Conservation (phyloP, 2,329 filamentous ascomycete genomes). For the Tympanopsis confertula region DNA sequence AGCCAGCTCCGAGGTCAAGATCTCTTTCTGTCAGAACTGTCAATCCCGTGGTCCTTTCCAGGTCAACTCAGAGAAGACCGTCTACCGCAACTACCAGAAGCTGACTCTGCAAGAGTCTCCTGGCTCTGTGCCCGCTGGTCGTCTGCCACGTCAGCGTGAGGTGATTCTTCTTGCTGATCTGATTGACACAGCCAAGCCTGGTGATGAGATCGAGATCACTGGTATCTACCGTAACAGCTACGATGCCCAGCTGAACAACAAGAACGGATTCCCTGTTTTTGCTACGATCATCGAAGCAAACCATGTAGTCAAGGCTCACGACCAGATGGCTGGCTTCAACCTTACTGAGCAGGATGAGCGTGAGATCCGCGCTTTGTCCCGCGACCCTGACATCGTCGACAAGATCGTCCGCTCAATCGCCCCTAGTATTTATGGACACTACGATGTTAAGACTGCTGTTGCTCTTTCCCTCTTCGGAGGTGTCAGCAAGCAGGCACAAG, state of each 20-base stretch:
- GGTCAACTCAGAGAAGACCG: conserved; percentile 91
- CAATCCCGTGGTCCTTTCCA: conserved; percentile 91
- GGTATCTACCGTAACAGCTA: conserved; percentile 98
- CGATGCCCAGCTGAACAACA: conserved; percentile 93
- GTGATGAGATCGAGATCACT: conserved; percentile 93
- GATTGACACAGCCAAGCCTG: conserved; percentile 91
- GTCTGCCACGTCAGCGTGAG: conserved; percentile 82
- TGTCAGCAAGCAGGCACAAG: conserved; percentile 81
- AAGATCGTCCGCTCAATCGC: conserved; percentile 89
- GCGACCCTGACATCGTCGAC: conserved; percentile 83
- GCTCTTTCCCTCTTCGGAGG: conserved; percentile 90
- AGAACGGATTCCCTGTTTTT: conserved; percentile 96
- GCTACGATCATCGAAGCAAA: conserved; percentile 96
- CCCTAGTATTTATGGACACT: conserved; percentile 93
- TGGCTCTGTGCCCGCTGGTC: conserved; percentile 89
- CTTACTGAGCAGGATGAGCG: conserved; percentile 92
- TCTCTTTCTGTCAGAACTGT: conserved; percentile 92
- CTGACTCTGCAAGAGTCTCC: conserved; percentile 93
- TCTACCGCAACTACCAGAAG: conserved; percentile 98
- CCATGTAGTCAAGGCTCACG: conserved; percentile 91
- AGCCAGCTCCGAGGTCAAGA: conserved; percentile 89
- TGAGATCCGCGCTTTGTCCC: conserved; percentile 73
- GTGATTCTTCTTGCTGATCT: conserved; percentile 94
- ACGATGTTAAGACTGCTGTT: conserved; percentile 92
- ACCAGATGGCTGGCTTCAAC: conserved; percentile 91